Evolutionary conservation across 257 asterid genomes (phyloP).

Genomic region (Thymus mandschuricus): DNA sequence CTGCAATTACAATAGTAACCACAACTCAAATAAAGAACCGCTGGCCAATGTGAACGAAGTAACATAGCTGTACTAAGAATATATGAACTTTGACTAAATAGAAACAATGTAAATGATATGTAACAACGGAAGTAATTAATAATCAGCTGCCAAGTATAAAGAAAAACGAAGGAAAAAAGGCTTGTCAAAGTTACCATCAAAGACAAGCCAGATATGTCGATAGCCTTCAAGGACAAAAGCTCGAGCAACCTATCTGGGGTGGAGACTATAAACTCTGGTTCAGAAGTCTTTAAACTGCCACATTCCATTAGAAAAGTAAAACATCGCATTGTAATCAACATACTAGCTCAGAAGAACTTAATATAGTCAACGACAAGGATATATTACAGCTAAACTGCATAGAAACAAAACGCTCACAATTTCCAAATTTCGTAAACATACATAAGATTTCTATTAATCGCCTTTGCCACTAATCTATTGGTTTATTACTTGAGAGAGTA

Average conservation of each 20-base stretch:
- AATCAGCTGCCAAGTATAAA: background rate
- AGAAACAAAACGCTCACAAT: conserved; percentile 5
- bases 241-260: conserved; percentile 79
- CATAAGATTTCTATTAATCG: background rate
- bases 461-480: background rate
- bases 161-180: background rate
- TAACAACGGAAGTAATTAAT: background rate
- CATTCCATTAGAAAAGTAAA: conserved; percentile 19
- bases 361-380: background rate
- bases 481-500: conserved; percentile 3
- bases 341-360: conserved; percentile 1
- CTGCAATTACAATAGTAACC: conserved; percentile 39
- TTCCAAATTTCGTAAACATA: background rate
- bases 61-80: background rate
- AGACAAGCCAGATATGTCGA: conserved; percentile 66
- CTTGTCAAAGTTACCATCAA: conserved; percentile 57
- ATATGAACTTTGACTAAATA: background rate
- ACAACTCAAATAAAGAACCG: background rate
- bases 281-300: conserved; percentile 66
- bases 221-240: conserved; percentile 59
- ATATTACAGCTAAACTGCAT: background rate
- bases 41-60: background rate
- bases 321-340: conserved; percentile 7
- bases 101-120: background rate
- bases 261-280: conserved; percentile 81